These are phyloP conservation scores for Colletotrichum sp. DNA, from an alignment of 2,329 filamentous ascomycete species.

Conservation along the genomic window DNA sequence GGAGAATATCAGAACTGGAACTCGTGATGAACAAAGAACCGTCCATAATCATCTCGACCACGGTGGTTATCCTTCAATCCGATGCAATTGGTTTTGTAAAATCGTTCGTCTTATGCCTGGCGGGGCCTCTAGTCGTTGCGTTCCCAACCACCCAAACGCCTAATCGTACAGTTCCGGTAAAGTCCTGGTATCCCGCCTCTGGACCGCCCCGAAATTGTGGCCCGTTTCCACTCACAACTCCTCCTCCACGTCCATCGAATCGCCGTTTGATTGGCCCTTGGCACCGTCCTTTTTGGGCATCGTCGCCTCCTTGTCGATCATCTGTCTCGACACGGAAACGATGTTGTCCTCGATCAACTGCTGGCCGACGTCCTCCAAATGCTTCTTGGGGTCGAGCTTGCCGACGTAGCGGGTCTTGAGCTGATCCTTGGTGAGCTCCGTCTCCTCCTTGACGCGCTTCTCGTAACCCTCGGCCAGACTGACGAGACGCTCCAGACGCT, in stretches of 20 bases:
- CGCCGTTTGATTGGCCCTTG: slow-evolving; percentile 58
- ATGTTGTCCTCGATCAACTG: slow-evolving; percentile 99
- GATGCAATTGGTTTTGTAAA: background rate
- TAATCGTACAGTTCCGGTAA: slow-evolving; percentile 28
- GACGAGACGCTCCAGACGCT: slow-evolving; percentile 86
- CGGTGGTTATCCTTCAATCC: background rate
- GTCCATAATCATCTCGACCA: background rate
- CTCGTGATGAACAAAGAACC: background rate
- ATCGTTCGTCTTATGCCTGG: slow-evolving; percentile 17
- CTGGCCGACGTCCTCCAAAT: slow-evolving; percentile 95
- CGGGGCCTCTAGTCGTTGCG: slow-evolving; percentile 19
- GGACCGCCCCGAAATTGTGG: slow-evolving; percentile 9
- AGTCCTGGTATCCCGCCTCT: slow-evolving; percentile 23
- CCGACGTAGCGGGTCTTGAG: slow-evolving; percentile 98
- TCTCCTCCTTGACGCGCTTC: slow-evolving; percentile 98
- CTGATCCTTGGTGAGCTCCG: slow-evolving; percentile 94
- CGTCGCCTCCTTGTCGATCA: slow-evolving; percentile 99
- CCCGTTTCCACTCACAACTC: slow-evolving; percentile 35
- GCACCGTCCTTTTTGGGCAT: slow-evolving; percentile 74
- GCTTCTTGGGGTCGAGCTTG: slow-evolving; percentile 99
- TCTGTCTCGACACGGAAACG: slow-evolving; percentile 95
- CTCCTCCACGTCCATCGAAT: slow-evolving; percentile 76
- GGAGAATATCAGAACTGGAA: background rate
- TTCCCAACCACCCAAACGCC: slow-evolving; percentile 26
- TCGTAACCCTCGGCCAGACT: slow-evolving; percentile 94